Evolutionary conservation across 208 protist species (phyloP).

Genomic region (Leishmania tarentolae): DNA sequence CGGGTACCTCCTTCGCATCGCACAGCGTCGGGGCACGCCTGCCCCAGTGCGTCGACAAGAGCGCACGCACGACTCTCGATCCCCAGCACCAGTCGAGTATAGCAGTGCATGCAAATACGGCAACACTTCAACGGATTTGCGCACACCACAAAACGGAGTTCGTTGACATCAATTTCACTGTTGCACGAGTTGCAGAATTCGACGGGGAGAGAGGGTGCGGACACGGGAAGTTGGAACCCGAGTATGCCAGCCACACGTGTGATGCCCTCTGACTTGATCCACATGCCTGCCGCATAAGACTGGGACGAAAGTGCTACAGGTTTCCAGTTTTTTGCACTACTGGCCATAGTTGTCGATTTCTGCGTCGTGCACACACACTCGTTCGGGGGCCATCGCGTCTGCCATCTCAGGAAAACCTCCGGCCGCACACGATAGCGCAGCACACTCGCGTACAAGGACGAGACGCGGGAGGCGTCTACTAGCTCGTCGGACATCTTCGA

Average conservation of each 20-base stretch:
- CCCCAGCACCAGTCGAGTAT: conserved; percentile 39
- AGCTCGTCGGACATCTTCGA: not conserved
- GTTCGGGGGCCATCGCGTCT: conserved; percentile 13
- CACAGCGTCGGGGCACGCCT: conserved; percentile 52
- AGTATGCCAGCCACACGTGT: conserved; percentile 57
- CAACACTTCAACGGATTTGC: conserved; percentile 51
- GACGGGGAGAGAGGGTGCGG: conserved; percentile 28
- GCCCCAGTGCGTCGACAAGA: conserved; percentile 4
- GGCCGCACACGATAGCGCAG: conserved; percentile 13
- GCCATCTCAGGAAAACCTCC: conserved; percentile 20
- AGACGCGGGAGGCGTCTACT: not conserved
- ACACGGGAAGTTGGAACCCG: conserved; percentile 57
- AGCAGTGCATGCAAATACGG: conserved; percentile 80
- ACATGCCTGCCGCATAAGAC: conserved; percentile 30
- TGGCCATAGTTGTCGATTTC: not conserved
- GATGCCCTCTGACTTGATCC: conserved; percentile 51
- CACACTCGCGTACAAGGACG: conserved; percentile 3
- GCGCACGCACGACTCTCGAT: not conserved
- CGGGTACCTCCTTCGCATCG: conserved; percentile 48
- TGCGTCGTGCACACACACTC: not conserved
- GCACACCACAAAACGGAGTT: conserved; percentile 84
- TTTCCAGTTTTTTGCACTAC: not conserved
- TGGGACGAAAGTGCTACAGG: not conserved
- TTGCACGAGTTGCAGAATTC: conserved; percentile 54
- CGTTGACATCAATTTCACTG: conserved; percentile 54